Conservation (phyloP, 768 basidiomycete species). For the Podaxis pistillaris region DNA sequence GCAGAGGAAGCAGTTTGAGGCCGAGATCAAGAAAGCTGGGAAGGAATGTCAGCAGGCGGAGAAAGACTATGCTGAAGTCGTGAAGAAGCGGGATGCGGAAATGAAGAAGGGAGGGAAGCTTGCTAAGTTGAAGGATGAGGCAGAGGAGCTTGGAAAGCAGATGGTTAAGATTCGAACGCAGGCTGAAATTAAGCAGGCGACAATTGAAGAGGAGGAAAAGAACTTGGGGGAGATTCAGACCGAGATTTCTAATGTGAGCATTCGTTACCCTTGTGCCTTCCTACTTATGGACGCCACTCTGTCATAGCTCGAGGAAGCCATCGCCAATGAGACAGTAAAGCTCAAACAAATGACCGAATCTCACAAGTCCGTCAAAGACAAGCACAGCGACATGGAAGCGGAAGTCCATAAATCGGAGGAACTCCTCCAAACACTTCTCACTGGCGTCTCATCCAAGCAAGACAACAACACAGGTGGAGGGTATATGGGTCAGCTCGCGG, state of each 20-base stretch:
- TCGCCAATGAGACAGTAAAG: conserved; percentile 58
- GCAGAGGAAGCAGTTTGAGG: conserved; percentile 46
- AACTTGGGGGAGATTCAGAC: conserved; percentile 49
- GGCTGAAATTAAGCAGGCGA: conserved; percentile 73
- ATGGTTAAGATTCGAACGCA: conserved; percentile 84
- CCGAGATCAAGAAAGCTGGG: conserved; percentile 45
- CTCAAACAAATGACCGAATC: conserved; percentile 52
- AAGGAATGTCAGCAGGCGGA: conserved; percentile 65
- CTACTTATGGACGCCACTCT: not conserved
- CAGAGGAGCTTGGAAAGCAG: conserved; percentile 73
- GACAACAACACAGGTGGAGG: conserved; percentile 75
- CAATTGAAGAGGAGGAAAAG: conserved; percentile 76
- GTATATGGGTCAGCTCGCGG: conserved; percentile 94
- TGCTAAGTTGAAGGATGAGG: conserved; percentile 80
- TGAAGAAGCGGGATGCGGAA: conserved; percentile 80
- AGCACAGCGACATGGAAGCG: conserved; percentile 57
- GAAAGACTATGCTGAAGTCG: conserved; percentile 62
- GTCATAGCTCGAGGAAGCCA: conserved; percentile 53
- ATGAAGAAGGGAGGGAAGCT: conserved; percentile 91
- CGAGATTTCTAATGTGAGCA: conserved; percentile 61
- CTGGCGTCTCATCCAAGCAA: conserved; percentile 78
- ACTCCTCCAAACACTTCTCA: conserved; percentile 91
- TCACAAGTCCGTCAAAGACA: conserved; percentile 65
- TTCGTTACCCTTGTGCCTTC: not conserved
- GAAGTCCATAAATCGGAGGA: conserved; percentile 78